phyloP scores from a whole-genome alignment of 1,139 yeast species.

The Blastobotrys serpentis region DNA sequence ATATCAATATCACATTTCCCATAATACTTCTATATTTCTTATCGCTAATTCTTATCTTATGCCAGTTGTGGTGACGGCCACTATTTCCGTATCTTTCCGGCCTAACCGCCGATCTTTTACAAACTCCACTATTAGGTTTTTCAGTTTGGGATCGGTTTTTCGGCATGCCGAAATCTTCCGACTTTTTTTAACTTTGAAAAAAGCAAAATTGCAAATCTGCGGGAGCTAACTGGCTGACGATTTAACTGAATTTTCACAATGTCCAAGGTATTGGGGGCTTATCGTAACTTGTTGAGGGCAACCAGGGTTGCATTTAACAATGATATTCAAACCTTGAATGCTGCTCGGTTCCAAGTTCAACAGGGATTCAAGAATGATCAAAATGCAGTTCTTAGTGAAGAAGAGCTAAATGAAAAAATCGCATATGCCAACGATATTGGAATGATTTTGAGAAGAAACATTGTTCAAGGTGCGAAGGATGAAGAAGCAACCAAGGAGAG shows the following conservation, averaged over 20 bases:
- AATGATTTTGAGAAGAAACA: slow-evolving; percentile 61
- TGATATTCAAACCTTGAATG: slow-evolving; percentile 50
- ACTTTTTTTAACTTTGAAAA: not conserved
- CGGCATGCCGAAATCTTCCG: not conserved
- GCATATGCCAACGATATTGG: slow-evolving; percentile 68
- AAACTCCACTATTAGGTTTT: too few species aligned
- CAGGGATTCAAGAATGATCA: slow-evolving; percentile 50
- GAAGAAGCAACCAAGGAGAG: slow-evolving; percentile 40
- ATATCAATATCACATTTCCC: too few species aligned
- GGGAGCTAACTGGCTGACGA: not conserved
- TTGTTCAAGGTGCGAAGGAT: slow-evolving; percentile 76
- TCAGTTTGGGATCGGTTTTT: not conserved
- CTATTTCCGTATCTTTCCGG: not conserved
- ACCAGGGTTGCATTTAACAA: slow-evolving; percentile 63
- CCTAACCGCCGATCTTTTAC: not conserved
- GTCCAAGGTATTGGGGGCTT: slow-evolving; percentile 45
- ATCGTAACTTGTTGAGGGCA: slow-evolving; percentile 69
- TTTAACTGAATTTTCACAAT: not conserved
- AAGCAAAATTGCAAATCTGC: not conserved
- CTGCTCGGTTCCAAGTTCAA: slow-evolving; percentile 62
- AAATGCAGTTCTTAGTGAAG: slow-evolving; percentile 36
- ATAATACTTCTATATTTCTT: too few species aligned
- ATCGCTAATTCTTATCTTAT: too few species aligned
- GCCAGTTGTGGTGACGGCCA: too few species aligned
- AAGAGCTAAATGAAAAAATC: slow-evolving; percentile 48